Base-by-base conservation (phyloP, 1,284 basidiomycete genomes). In the Rhodotorula sp. region DNA sequence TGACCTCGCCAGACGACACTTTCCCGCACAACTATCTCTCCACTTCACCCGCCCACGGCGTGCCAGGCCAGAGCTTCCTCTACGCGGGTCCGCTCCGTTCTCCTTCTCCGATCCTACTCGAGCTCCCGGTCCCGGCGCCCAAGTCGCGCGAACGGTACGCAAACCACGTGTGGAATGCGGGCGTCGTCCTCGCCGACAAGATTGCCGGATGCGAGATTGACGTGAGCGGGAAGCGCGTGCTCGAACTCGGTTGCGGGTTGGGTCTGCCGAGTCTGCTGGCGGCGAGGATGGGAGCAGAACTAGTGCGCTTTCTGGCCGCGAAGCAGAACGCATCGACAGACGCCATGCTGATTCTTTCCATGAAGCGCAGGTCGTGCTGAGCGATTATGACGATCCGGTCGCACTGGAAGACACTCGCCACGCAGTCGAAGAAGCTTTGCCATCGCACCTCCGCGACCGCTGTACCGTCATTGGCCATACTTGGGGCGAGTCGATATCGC, bases 161-260 rank as follows among this genome's bases (percentile, higher is more conserved):
- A 3, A 26, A 29, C 45, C 57, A 29, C 24, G 64, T 68, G 6
- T 71, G 70, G 64, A 56, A 59, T 37, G 60, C 64, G 18, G 45
- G 49, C 18, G 51, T 71, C 24, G 17, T 63, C 4, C 70, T 71
- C 14, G 66, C 67, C 4, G 70, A 71, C n/a, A 49, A 42, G 51
- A 57, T 71, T 48, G 63, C 55, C 0, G 48, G 18, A 3, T 57
- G 44, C 8, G 67, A 71, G 57, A 42, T 68, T 20, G 51, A 57
- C 4, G 70, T 71, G 10, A 8, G 42, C 29, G 64, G 67, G 24
- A 60, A 58, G 64, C 51, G n/a, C 26, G 67, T 71, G 20, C 37
- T 71, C 49, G 70, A 72, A 48, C 20, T 69, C 4, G 70, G 70
- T 0, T 54, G 33, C 3, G 70, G 70, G 24, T 44, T 62, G n/a